Conservation (phyloP, 352 stramenopile species). For the Elongisporangium anandrum region DNA sequence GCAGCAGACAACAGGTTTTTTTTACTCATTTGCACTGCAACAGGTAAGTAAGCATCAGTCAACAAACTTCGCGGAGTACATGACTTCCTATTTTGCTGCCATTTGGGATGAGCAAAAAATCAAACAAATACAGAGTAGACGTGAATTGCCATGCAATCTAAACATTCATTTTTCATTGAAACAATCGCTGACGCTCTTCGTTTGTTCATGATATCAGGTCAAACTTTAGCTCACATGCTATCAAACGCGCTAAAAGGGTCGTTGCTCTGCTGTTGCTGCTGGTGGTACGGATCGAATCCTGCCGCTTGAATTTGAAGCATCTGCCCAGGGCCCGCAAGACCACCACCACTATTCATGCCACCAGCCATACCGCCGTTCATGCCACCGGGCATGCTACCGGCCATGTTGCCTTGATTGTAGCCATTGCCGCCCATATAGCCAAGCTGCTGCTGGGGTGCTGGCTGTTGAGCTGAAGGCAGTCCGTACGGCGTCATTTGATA, state of each 20-base stretch:
- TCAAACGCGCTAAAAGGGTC: constrained; percentile 84
- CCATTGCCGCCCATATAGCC: constrained; percentile 34
- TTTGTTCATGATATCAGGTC: neutral
- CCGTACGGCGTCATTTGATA: constrained; percentile 82
- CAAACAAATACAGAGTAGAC: constrained; percentile 31
- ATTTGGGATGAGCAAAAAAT: too few relatives aligned
- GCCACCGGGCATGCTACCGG: constrained; percentile 4
- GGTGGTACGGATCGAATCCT: constrained; percentile 42
- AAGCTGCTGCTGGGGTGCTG: constrained; percentile 32
- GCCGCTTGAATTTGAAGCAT: constrained; percentile 71
- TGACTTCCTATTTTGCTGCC: too few relatives aligned
- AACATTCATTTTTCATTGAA: neutral
- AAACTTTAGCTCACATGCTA: constrained; percentile 35
- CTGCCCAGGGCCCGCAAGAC: constrained; percentile 48
- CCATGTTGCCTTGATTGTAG: constrained; percentile 21
- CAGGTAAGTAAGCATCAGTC: too few relatives aligned
- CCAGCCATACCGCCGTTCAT: constrained; percentile 10
- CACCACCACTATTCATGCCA: constrained; percentile 24
- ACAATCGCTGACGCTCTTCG: neutral
- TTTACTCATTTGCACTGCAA: too few relatives aligned
- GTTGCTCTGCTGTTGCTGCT: constrained; percentile 40
- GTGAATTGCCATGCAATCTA: constrained; percentile 7
- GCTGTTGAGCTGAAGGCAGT: constrained; percentile 19
- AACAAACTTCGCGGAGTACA: too few relatives aligned
- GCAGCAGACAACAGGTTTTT: too few relatives aligned